Conservation (phyloP, 352 stramenopile species). For the Pythium brachiatum region DNA sequence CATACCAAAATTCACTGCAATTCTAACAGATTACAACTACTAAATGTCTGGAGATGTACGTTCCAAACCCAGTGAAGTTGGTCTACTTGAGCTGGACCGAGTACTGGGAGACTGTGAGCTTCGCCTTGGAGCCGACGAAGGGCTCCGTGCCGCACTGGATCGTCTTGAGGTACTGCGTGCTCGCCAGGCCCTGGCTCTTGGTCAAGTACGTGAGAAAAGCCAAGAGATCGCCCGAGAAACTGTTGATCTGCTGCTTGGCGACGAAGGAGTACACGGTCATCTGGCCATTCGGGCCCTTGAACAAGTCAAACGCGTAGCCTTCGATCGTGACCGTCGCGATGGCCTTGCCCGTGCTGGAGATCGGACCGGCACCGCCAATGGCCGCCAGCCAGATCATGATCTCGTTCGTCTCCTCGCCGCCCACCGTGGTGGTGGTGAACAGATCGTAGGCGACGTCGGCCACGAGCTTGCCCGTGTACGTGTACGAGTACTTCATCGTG, state of each 20-base stretch:
- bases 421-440: conserved; percentile 27
- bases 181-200: conserved; percentile 25
- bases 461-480: conserved; percentile 35
- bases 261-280: conserved; percentile 39
- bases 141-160: conserved; percentile 35
- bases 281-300: conserved; percentile 33
- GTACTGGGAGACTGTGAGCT: neutral
- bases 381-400: conserved; percentile 43
- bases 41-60: no score
- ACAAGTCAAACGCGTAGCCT: conserved; percentile 32
- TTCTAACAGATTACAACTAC: no score
- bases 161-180: conserved; percentile 28
- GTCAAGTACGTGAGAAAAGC: conserved; percentile 31
- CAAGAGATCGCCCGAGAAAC: conserved; percentile 26
- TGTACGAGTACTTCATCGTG: conserved; percentile 37
- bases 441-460: conserved; percentile 42
- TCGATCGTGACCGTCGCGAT: conserved; percentile 27
- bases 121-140: conserved; percentile 27
- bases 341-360: conserved; percentile 27
- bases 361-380: conserved; percentile 28
- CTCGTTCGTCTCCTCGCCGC: conserved; percentile 35
- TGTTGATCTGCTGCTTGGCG: conserved; percentile 21
- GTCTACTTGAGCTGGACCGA: neutral
- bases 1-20: no score
- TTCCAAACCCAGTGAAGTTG: no score